A percentile compares a stretch with the other conserved stretches of the same genome.
phyloP scores from a whole-genome alignment of 345 rosid species.

The Hirschfeldia incana region DNA sequence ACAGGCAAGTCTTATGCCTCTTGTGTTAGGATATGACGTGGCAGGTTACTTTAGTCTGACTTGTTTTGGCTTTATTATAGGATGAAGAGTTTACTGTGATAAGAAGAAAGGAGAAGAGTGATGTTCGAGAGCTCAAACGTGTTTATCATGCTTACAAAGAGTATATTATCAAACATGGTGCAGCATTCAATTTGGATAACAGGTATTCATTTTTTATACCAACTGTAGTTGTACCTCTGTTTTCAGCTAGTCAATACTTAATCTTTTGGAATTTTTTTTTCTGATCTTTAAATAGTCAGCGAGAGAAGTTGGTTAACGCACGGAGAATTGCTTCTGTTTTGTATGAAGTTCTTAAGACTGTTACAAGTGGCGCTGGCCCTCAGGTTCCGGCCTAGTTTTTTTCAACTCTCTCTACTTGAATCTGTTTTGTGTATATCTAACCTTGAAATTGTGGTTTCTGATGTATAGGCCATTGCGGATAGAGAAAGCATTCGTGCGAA shows the following conservation, averaged over 20 bases:
- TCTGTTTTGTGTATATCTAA: constrained; percentile 15
- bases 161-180: constrained; percentile 54
- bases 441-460: constrained; percentile 16
- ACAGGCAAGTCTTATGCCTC: constrained; percentile 44
- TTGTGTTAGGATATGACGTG: background rate
- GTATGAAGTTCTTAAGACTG: constrained; percentile 66
- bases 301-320: constrained; percentile 63
- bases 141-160: constrained; percentile 68
- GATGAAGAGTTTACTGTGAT: constrained; percentile 58
- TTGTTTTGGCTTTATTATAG: constrained; percentile 42
- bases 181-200: constrained; percentile 47
- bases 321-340: constrained; percentile 68
- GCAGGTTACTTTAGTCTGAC: background rate
- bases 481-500: constrained; percentile 53
- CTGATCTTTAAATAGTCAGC: constrained; percentile 37
- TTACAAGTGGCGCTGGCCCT: constrained; percentile 57
- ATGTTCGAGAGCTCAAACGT: constrained; percentile 71
- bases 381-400: constrained; percentile 49
- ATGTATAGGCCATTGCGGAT: constrained; percentile 63
- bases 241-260: constrained; percentile 21
- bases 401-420: background rate
- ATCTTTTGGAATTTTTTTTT: background rate
- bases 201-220: constrained; percentile 41
- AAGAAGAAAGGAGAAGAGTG: constrained; percentile 58
- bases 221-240: background rate